Conservation (phyloP, 2,329 filamentous ascomycete genomes). For the Calycina marina region DNA sequence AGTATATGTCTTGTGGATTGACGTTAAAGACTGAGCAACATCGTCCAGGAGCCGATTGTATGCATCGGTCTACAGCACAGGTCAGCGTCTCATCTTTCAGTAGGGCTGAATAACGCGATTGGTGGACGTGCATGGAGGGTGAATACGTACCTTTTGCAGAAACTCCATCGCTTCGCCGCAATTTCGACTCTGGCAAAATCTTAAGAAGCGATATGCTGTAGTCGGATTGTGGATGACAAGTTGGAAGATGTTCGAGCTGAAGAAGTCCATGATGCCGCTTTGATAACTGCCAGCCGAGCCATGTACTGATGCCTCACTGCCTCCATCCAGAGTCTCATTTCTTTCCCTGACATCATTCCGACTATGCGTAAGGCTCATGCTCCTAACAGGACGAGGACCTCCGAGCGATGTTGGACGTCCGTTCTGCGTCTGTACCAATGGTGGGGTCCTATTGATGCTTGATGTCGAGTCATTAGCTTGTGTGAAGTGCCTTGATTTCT, state of each 20-base stretch:
- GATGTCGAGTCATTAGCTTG: too few species aligned
- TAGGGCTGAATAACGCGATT: too few species aligned
- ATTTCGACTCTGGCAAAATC: slow-evolving; percentile 33
- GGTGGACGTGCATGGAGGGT: too few species aligned
- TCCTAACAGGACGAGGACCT: too few species aligned
- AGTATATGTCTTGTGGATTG: slow-evolving; percentile 30
- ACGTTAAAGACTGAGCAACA: slow-evolving; percentile 29
- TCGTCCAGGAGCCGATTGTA: slow-evolving; percentile 31
- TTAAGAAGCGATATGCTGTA: slow-evolving; percentile 31
- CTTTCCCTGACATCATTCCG: too few species aligned
- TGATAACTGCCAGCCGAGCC: background rate
- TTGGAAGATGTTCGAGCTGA: slow-evolving; percentile 34
- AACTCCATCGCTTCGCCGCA: slow-evolving; percentile 37
- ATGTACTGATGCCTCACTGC: too few species aligned
- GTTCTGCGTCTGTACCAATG: too few species aligned
- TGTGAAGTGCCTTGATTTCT: too few species aligned
- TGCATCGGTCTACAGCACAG: slow-evolving; percentile 27
- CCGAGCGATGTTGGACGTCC: too few species aligned
- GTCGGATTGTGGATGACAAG: slow-evolving; percentile 34
- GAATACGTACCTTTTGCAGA: slow-evolving; percentile 29
- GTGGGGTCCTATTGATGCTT: background rate
- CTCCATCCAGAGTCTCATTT: too few species aligned
- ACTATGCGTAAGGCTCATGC: too few species aligned
- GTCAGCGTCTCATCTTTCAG: too few species aligned
- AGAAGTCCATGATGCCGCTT: slow-evolving; percentile 29